Evolutionary conservation across 2,329 filamentous ascomycete genomes (phyloP).

Genomic region (Trichoderma gracile): DNA sequence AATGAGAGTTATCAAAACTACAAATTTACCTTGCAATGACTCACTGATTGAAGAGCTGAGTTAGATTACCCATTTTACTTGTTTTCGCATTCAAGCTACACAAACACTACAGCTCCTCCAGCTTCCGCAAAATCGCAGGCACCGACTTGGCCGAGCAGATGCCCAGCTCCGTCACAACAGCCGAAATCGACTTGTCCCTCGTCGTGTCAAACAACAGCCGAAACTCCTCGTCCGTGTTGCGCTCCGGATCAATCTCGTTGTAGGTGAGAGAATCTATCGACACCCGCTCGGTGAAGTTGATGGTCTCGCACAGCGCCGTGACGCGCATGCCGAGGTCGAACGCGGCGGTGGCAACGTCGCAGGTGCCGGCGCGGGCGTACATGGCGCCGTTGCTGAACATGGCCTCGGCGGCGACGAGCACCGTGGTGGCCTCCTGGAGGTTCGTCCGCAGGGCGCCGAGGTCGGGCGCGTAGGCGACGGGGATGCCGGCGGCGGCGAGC

Average conservation of each 20-base stretch:
- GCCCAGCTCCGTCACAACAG: slow-evolving; percentile 89
- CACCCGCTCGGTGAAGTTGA: slow-evolving; percentile 88
- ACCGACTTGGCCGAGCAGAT: slow-evolving; percentile 84
- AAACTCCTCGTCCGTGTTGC: slow-evolving; percentile 56
- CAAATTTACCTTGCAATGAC: no score
- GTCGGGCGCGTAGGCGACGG: slow-evolving; percentile 77
- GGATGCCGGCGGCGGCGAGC: slow-evolving; percentile 67
- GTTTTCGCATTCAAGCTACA: neutral
- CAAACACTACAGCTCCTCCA: slow-evolving; percentile 55
- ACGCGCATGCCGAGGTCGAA: slow-evolving; percentile 75
- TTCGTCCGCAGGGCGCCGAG: slow-evolving; percentile 74
- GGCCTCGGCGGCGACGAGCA: slow-evolving; percentile 87
- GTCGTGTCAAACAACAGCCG: slow-evolving; percentile 89
- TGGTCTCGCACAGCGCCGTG: slow-evolving; percentile 86
- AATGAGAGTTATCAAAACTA: no score
- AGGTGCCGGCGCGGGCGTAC: slow-evolving; percentile 85
- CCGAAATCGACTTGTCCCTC: slow-evolving; percentile 79
- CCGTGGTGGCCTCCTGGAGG: slow-evolving; percentile 65
- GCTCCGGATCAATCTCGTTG: slow-evolving; percentile 85
- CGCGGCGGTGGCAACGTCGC: slow-evolving; percentile 81
- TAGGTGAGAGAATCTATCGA: slow-evolving; percentile 89
- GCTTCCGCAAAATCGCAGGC: slow-evolving; percentile 60
- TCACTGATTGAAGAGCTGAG: no score
- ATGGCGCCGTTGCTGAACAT: slow-evolving; percentile 95
- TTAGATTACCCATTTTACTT: neutral